These are phyloP conservation scores for Colletotrichum sp. DNA, from an alignment of 2,329 filamentous ascomycete species.

Conservation along the genomic window DNA sequence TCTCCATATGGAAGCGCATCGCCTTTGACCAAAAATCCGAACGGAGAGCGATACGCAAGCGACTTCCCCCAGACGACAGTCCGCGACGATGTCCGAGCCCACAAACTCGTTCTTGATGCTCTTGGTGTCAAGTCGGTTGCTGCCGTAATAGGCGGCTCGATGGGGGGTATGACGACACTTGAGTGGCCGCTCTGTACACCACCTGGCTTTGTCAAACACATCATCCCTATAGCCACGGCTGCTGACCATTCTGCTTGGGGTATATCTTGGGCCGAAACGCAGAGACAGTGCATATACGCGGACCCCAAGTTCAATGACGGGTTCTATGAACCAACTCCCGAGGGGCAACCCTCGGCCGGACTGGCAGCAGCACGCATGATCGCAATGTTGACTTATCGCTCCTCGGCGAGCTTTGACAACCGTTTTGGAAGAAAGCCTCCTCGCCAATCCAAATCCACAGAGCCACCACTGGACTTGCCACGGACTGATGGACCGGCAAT, in stretches of 20 bases:
- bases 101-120: slow-evolving; percentile 59
- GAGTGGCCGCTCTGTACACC: slow-evolving; percentile 61
- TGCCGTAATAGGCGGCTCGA: slow-evolving; percentile 60
- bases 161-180: slow-evolving; percentile 63
- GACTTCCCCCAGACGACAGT: slow-evolving; percentile 74
- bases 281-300: slow-evolving; percentile 51
- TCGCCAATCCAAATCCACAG: slow-evolving; percentile 36
- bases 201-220: slow-evolving; percentile 54
- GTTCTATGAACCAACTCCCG: slow-evolving; percentile 34
- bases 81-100: slow-evolving; percentile 67
- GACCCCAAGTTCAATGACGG: slow-evolving; percentile 37
- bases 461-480: slow-evolving; percentile 31
- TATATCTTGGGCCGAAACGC: slow-evolving; percentile 63
- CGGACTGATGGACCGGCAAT: slow-evolving; percentile 47
- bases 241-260: slow-evolving; percentile 63
- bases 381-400: slow-evolving; percentile 43
- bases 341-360: slow-evolving; percentile 35
- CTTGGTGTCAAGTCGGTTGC: slow-evolving; percentile 59
- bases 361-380: slow-evolving; percentile 41
- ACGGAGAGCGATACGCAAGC: slow-evolving; percentile 23
- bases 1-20: slow-evolving; percentile 86
- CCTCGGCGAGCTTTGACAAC: slow-evolving; percentile 35
- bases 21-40: slow-evolving; percentile 43
- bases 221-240: slow-evolving; percentile 61
- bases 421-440: slow-evolving; percentile 55